Base-by-base conservation (phyloP, 208 protist genomes). In the Trypanosoma conorhini region DNA sequence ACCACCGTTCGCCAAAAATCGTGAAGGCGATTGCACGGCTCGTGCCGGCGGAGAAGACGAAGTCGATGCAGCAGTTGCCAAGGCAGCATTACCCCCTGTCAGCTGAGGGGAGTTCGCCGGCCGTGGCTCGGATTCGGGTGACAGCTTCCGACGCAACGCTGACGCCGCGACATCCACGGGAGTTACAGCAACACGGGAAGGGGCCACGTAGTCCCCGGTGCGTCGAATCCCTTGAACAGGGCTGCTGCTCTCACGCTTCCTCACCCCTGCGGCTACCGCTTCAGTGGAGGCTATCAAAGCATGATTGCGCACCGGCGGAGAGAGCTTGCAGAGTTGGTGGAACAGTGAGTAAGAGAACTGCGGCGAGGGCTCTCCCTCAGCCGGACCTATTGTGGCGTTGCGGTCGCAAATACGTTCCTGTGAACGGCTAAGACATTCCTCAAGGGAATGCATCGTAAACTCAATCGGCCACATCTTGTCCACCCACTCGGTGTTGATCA, bases 401-500 rank as follows among this genome's bases (percentile, higher is more conserved):
- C 52, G 30, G 22, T 5, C 31, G 54, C 44, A 26, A 40, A 75
- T 46, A 44, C 70, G 62, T 48, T 75, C 62, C n/a, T 33, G 62
- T 38, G 52, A 28, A 5, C 33, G 19, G 8, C 1, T 48, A 24
- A 75, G 40, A 46, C 55, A 75, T 0, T 62, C 52, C n/a, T 55
- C 55, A n/a, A 88, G 38, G 10, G 54, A n/a, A 12, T 60, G 70
- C 0, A 75, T 70, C 28, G 74, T 62, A 46, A 64, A 70, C 55
- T 94, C 88, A 46, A 91, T 55, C 35, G 72, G 69, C 81, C 83
- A 85, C 79, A 92, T 63, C 17, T 35, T 57, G 17, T 84, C 77
- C 26, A 67, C 64, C 87, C 87, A 92, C 1, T 81, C 64, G 0
- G 64, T 52, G 13, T 79, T 62, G 21, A 89, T 77, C 24, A 87